Conservation (phyloP, 768 basidiomycete species). For the Leccinum longicurvipes region DNA sequence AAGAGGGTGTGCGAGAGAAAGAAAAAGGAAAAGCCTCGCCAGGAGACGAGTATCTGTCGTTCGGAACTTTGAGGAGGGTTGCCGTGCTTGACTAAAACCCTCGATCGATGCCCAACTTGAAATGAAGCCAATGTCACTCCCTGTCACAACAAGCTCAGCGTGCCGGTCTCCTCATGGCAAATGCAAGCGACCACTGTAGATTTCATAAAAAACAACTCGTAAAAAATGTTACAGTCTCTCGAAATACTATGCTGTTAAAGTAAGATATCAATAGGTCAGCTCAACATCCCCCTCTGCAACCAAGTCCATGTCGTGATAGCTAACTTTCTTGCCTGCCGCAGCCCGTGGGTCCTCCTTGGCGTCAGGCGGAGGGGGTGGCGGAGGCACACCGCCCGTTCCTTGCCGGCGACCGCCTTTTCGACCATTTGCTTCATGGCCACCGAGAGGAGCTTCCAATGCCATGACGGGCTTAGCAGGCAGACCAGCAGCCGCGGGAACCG, state of each 20-base stretch:
- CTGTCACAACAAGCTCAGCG: constrained; percentile 26
- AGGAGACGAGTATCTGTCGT: constrained; percentile 20
- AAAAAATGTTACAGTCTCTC: constrained; percentile 17
- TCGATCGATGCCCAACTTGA: constrained; percentile 26
- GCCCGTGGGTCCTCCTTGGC: constrained; percentile 92
- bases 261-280: constrained; percentile 39
- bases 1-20: constrained; percentile 9
- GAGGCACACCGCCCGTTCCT: constrained; percentile 47
- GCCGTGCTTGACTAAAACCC: constrained; percentile 18
- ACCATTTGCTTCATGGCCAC: constrained; percentile 31
- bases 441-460: constrained; percentile 51
- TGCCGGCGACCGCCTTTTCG: constrained; percentile 38
- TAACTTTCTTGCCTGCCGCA: constrained; percentile 82
- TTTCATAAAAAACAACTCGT: constrained; percentile 27
- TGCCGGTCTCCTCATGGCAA: constrained; percentile 27
- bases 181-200: constrained; percentile 20
- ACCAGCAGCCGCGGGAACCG: constrained; percentile 63
- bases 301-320: constrained; percentile 95
- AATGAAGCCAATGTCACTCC: constrained; percentile 27
- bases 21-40: constrained; percentile 23
- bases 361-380: constrained; percentile 81
- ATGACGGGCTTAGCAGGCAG: constrained; percentile 76
- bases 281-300: constrained; percentile 80
- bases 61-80: constrained; percentile 11
- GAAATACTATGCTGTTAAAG: constrained; percentile 23